These are phyloP conservation scores for Penicillium argentinense DNA, from an alignment of 495 filamentous ascomycete species.

Conservation along the genomic window DNA sequence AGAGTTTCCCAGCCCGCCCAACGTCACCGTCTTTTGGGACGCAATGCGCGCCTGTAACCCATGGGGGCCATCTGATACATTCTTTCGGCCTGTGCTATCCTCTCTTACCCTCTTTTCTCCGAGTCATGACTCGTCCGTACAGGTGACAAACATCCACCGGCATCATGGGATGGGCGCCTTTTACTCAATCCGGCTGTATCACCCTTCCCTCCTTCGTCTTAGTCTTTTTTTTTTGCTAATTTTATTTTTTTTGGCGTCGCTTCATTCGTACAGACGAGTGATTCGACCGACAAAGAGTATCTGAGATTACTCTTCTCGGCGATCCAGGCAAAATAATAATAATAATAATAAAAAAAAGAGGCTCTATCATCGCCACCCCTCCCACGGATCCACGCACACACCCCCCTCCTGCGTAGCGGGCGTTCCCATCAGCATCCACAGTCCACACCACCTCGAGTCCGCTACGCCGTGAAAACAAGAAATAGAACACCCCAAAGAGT, in stretches of 20 bases:
- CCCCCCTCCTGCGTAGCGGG: not conserved
- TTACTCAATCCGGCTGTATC: slow-evolving; percentile 32
- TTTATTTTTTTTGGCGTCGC: too few relatives aligned
- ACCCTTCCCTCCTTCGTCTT: slow-evolving; percentile 30
- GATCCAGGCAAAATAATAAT: not conserved
- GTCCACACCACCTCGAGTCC: not conserved
- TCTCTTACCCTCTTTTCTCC: slow-evolving; percentile 9
- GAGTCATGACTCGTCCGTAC: slow-evolving; percentile 40
- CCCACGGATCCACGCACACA: slow-evolving; percentile 18
- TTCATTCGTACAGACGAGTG: too few relatives aligned
- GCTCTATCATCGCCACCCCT: slow-evolving; percentile 25
- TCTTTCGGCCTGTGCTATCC: slow-evolving; percentile 22
- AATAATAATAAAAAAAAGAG: slow-evolving; percentile 3
- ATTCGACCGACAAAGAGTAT: not conserved
- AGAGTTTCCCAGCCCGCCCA: slow-evolving; percentile 4
- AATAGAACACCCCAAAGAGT: not conserved
- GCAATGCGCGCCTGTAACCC: slow-evolving; percentile 22
- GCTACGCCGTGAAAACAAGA: not conserved
- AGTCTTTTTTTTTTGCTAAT: slow-evolving; percentile 16
- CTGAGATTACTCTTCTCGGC: slow-evolving; percentile 3
- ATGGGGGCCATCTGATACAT: slow-evolving; percentile 44
- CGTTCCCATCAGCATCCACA: slow-evolving; percentile 7
- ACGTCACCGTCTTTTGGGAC: not conserved
- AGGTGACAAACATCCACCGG: slow-evolving; percentile 40
- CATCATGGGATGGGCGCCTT: slow-evolving; percentile 28